A percentile compares a stretch with the other conserved stretches of the same genome.
Evolutionary conservation across 805 yeast genomes (phyloP).

Genomic region (Kuraishia cidri): DNA sequence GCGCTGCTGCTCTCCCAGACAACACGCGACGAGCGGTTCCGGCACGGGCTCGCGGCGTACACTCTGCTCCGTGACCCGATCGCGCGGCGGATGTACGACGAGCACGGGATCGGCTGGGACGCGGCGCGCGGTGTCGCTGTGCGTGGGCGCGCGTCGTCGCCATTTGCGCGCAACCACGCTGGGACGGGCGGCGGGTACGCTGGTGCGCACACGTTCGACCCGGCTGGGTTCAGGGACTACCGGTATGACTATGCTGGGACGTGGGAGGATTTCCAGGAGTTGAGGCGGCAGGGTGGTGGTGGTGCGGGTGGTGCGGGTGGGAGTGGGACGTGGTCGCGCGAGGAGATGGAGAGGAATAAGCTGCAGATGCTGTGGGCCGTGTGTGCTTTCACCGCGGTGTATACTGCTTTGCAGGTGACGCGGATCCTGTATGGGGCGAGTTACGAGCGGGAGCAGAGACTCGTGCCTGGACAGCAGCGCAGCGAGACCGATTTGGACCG

Average conservation of each 20-base stretch:
- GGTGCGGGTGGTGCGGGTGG: too few relatives aligned
- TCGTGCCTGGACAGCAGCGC: slow-evolving; percentile 20
- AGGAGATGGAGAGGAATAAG: slow-evolving; percentile 17
- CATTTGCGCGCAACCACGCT: not conserved
- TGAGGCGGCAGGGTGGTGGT: slow-evolving; percentile 8
- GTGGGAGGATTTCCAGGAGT: slow-evolving; percentile 51
- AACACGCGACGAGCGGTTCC: slow-evolving; percentile 47
- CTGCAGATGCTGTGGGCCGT: slow-evolving; percentile 15
- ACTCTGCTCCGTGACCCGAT: slow-evolving; percentile 37
- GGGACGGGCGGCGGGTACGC: not conserved
- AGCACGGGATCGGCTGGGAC: slow-evolving; percentile 36
- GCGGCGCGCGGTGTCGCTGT: slow-evolving; percentile 2
- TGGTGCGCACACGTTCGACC: not conserved
- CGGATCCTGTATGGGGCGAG: slow-evolving; percentile 22
- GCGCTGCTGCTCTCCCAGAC: too few relatives aligned
- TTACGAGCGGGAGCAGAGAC: slow-evolving; percentile 26
- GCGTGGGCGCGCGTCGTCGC: not conserved
- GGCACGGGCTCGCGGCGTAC: slow-evolving; percentile 49
- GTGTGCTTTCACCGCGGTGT: slow-evolving; percentile 15
- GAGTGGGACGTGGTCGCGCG: slow-evolving; percentile 6
- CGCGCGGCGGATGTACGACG: slow-evolving; percentile 35
- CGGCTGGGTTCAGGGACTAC: slow-evolving; percentile 9
- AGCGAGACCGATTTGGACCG: slow-evolving; percentile 27
- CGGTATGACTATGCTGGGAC: slow-evolving; percentile 54
- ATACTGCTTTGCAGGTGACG: slow-evolving; percentile 18